Base-by-base conservation (phyloP, 371 early-diverging fungal species). In the Amoeboaphelidium occidentale region DNA sequence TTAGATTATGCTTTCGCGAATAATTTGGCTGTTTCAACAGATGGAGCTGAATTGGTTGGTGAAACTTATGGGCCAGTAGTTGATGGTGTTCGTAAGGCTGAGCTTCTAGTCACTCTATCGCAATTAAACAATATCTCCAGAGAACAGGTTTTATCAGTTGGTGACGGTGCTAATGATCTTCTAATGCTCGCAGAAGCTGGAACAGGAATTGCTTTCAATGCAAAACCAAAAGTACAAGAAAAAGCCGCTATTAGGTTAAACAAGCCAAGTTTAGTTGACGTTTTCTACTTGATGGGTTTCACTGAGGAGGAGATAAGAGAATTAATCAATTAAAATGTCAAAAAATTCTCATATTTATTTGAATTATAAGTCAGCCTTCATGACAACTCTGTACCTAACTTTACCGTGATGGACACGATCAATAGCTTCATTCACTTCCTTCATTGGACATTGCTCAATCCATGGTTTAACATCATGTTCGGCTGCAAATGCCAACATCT, bases 151-250 rank as follows among this genome's bases (percentile, higher is more conserved):
- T 77, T 97, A 55, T 92, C 94, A 4, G 88, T 99, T 1, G 99
- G 99, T 25, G 99, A 99, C 63, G 99, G 99, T 41, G 97, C 97
- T 25, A 99, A 99, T 60, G 99, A 99, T 63, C 62, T 99, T 51
- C 73, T 76, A 63, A 99, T 99, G 99, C 61, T 99, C 46, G 81
- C 75, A 43, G 81, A 78, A 57, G 88, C 98, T 43, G 88, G 97
- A 50, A 64, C 97, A 12, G 98, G 98, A 2, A 88, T 99, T 54
- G 99, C 98, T 0, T 97, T 93, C 58, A 91, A 93, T 57, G 99
- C 97, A 17, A 96, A 96, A 58, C 90, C 93, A 3, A 72, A 74
- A 25, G 97, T 96, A 1, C 93, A 98, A 59, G 72, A 82, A 57
- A 64, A 78, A 67, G 87, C 91, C 0, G 64, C 74, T n/a, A 75